Evolutionary conservation across 148 eudicot species (phyloP).

Genomic region (Rhododendron griersonianum): DNA sequence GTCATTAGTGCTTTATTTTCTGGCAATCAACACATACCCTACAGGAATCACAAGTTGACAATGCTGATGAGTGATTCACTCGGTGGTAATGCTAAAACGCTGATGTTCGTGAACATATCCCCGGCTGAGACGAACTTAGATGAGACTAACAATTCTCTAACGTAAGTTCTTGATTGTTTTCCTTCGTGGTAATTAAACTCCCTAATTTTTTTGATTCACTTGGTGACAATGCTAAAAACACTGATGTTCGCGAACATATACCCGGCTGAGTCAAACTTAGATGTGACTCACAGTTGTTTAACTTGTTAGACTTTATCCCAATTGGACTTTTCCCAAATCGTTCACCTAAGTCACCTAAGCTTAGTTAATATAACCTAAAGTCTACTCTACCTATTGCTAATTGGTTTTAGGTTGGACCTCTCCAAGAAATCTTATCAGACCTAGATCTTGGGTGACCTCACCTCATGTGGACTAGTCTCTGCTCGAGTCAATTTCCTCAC

Average conservation of each 20-base stretch:
- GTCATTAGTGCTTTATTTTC: slow-evolving; percentile 89
- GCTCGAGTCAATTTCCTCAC: neutral
- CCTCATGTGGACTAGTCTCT: neutral
- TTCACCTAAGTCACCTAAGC: neutral
- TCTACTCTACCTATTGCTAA: neutral
- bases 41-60: slow-evolving; percentile 89
- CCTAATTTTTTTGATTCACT: slow-evolving; percentile 47
- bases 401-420: neutral
- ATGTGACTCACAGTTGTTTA: slow-evolving; percentile 79
- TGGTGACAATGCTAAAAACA: slow-evolving; percentile 90
- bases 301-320: neutral
- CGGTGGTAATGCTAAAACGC: slow-evolving; percentile 96
- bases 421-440: neutral
- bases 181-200: neutral
- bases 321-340: neutral
- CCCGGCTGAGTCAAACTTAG: slow-evolving; percentile 86
- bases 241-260: slow-evolving; percentile 89
- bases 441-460: neutral
- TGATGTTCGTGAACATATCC: slow-evolving; percentile 94
- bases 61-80: slow-evolving; percentile 99
- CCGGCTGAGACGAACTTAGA: slow-evolving; percentile 94
- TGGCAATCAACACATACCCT: slow-evolving; percentile 86
- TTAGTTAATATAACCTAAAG: neutral
- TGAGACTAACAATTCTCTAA: slow-evolving; percentile 84
- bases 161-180: slow-evolving; percentile 40